A percentile compares a stretch with the other conserved stretches of the same genome.
phyloP scores from a whole-genome alignment of 768 basidiomycete species.

The Lentinula lateritia region DNA sequence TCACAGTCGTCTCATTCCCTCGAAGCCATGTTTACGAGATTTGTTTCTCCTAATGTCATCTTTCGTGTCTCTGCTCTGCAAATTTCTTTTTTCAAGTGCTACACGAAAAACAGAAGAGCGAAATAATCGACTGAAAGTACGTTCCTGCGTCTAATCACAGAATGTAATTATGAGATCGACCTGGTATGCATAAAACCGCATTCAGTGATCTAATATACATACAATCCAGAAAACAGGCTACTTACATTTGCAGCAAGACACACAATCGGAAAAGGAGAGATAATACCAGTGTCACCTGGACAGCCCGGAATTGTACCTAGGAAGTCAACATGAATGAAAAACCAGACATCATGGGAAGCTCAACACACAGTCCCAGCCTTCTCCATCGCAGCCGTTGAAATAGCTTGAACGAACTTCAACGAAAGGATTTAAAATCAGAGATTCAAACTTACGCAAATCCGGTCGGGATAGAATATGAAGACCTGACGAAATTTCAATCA shows the following conservation, averaged over 20 bases:
- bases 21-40: too few relatives aligned
- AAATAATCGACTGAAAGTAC: too few relatives aligned
- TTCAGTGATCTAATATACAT: not conserved
- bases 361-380: conserved; percentile 21
- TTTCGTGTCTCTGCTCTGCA: too few relatives aligned
- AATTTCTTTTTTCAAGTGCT: too few relatives aligned
- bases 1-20: too few relatives aligned
- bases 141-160: not conserved
- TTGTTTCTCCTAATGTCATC: too few relatives aligned
- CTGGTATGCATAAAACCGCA: not conserved
- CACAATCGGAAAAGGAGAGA: conserved; percentile 21
- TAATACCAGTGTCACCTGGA: conserved; percentile 22
- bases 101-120: too few relatives aligned
- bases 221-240: not conserved
- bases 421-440: not conserved
- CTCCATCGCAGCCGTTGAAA: conserved; percentile 22
- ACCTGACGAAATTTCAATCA: conserved; percentile 11
- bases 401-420: conserved; percentile 12
- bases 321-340: not conserved
- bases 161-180: conserved; percentile 1
- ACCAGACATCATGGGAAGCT: not conserved
- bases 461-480: conserved; percentile 27
- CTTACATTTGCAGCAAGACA: conserved; percentile 25
- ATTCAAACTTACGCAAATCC: conserved; percentile 22
- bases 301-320: conserved; percentile 24